phyloP scores from a whole-genome alignment of 345 rosid species.

The Carallia pectinifolia region DNA sequence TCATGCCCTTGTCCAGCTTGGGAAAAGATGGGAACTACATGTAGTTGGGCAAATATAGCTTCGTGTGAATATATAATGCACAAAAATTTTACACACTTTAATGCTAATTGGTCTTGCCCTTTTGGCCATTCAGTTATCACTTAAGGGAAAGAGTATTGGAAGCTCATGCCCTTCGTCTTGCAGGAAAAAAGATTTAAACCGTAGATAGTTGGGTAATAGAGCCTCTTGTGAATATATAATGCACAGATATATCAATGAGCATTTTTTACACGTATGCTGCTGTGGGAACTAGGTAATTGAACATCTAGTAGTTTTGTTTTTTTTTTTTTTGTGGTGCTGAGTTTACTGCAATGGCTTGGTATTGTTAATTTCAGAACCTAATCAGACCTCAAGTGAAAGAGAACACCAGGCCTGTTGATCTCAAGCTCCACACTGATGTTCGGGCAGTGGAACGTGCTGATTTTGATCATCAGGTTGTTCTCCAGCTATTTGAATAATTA shows the following conservation, averaged over 20 bases:
- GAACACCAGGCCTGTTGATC: constrained; percentile 63
- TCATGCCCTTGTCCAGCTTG: no score
- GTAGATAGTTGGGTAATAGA: no score
- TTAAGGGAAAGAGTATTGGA: no score
- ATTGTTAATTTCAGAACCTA: constrained; percentile 44
- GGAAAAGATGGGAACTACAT: no score
- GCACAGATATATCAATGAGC: neutral
- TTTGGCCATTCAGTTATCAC: no score
- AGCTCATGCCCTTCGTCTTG: no score
- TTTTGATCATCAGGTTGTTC: constrained; percentile 76
- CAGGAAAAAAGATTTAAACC: no score
- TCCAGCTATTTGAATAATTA: neutral
- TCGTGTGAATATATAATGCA: no score
- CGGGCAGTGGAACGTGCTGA: constrained; percentile 87
- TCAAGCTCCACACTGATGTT: constrained; percentile 68
- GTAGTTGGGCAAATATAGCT: no score
- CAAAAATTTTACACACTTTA: no score
- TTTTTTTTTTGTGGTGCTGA: neutral
- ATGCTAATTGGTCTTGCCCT: no score
- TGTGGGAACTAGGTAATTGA: neutral
- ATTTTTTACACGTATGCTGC: neutral
- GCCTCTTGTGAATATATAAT: neutral
- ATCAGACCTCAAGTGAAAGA: constrained; percentile 74
- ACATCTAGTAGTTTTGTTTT: neutral
- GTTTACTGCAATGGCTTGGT: constrained; percentile 6